Conservation (phyloP, 306 rosid genomes). For the Ceratonia siliqua region DNA sequence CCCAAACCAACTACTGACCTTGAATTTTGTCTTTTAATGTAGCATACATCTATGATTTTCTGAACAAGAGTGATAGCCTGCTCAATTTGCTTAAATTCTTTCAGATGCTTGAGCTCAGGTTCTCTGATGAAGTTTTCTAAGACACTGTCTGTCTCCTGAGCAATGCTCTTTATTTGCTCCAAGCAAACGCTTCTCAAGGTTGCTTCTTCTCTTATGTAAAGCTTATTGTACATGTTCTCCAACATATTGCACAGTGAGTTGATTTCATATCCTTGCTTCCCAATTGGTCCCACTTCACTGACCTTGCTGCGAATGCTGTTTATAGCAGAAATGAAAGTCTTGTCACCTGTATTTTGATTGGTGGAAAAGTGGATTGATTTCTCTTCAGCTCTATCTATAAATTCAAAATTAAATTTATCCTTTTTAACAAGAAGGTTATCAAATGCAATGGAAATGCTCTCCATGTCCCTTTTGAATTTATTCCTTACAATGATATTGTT, state of each 20-base stretch:
- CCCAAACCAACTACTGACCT: constrained; percentile 30
- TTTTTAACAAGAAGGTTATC: background rate
- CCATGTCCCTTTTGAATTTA: constrained; percentile 16
- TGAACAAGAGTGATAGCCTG: constrained; percentile 6
- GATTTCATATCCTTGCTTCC: background rate
- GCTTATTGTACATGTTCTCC: background rate
- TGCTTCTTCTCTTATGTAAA: constrained; percentile 20
- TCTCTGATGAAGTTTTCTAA: background rate
- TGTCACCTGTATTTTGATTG: background rate
- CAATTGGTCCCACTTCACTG: no score
- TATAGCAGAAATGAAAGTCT: background rate
- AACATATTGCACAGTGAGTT: background rate
- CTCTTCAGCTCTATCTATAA: constrained; percentile 21
- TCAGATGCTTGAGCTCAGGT: constrained; percentile 4
- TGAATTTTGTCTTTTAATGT: constrained; percentile 19
- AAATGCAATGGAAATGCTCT: background rate
- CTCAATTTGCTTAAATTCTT: constrained; percentile 20
- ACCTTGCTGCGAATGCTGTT: background rate
- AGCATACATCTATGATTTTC: constrained; percentile 8
- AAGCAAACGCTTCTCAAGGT: constrained; percentile 18
- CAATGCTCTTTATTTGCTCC: constrained; percentile 20
- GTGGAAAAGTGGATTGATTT: constrained; percentile 3
- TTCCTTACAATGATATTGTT: background rate
- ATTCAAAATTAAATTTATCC: constrained; percentile 14
- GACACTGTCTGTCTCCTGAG: background rate